Evolutionary conservation across 2,329 filamentous ascomycete genomes (phyloP).

Genomic region (Bretziella fagacearum): DNA sequence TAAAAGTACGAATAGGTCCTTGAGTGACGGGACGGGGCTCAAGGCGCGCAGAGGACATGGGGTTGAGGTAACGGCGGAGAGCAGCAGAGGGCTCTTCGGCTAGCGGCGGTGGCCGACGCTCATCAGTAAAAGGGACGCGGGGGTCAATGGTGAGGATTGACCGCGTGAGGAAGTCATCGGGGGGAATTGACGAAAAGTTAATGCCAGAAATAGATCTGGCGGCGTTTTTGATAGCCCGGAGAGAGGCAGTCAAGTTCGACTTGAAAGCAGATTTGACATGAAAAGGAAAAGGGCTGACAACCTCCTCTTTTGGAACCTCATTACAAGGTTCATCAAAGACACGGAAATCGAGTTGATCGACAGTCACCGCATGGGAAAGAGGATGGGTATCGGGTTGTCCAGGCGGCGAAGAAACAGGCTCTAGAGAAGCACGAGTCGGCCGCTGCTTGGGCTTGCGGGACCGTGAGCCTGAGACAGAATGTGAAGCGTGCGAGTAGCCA

Average conservation of each 20-base stretch:
- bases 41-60: slow-evolving; percentile 23
- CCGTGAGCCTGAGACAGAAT: slow-evolving; percentile 5
- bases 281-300: slow-evolving; percentile 9
- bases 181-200: slow-evolving; percentile 45
- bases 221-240: slow-evolving; percentile 46
- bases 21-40: slow-evolving; percentile 16
- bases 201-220: slow-evolving; percentile 46
- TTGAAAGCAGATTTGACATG: slow-evolving; percentile 35
- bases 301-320: background rate
- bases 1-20: slow-evolving; percentile 29
- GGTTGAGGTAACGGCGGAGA: slow-evolving; percentile 50
- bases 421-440: slow-evolving; percentile 30
- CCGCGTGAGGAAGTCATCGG: slow-evolving; percentile 49
- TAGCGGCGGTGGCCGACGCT: slow-evolving; percentile 44
- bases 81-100: slow-evolving; percentile 49
- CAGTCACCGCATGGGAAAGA: slow-evolving; percentile 28
- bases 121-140: slow-evolving; percentile 48
- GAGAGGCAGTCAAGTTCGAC: slow-evolving; percentile 50
- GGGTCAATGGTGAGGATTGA: slow-evolving; percentile 52
- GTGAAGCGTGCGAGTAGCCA: slow-evolving; percentile 18
- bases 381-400: slow-evolving; percentile 36
- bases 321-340: slow-evolving; percentile 13
- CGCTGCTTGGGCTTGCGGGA: slow-evolving; percentile 21
- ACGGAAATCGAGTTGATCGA: slow-evolving; percentile 30
- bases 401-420: slow-evolving; percentile 38